Conservation (phyloP, 208 protist genomes). For the Acanthamoeba sp. region DNA sequence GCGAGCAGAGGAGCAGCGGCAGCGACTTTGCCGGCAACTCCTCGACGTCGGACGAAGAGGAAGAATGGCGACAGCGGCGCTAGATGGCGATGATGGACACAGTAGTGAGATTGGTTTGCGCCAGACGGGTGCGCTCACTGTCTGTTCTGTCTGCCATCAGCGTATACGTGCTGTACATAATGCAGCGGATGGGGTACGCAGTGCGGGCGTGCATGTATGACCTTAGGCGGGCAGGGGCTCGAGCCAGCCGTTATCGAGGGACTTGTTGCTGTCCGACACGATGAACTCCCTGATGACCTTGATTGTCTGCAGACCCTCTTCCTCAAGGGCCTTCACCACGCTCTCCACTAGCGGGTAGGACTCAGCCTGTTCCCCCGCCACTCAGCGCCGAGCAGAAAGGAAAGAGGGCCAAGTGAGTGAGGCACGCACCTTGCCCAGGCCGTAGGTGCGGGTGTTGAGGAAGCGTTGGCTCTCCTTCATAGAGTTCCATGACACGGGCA, state of each 20-base stretch:
- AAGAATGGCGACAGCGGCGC: not conserved
- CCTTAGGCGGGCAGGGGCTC: slow-evolving; percentile 12
- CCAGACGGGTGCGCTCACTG: no score
- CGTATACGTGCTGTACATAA: no score
- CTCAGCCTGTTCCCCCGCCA: not conserved
- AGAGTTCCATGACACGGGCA: slow-evolving; percentile 10
- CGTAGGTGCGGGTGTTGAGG: slow-evolving; percentile 58
- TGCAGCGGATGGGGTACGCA: no score
- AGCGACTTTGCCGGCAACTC: not conserved
- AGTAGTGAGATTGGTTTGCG: no score
- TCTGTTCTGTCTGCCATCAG: no score
- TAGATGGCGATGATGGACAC: no score
- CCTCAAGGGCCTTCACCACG: not conserved
- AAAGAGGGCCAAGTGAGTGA: not conserved
- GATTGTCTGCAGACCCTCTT: slow-evolving; percentile 25
- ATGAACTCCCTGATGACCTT: slow-evolving; percentile 62
- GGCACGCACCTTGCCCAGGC: not conserved
- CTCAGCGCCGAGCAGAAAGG: not conserved
- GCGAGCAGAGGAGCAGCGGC: not conserved
- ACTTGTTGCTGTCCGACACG: slow-evolving; percentile 19
- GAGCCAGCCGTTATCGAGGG: slow-evolving; percentile 39
- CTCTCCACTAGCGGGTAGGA: not conserved
- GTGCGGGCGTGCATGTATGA: no score
- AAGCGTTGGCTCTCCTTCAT: slow-evolving; percentile 22
- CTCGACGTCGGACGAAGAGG: not conserved